A percentile compares a stretch with the other conserved stretches of the same genome.
phyloP scores from a whole-genome alignment of 352 stramenopile species.

The Pythium guiyangense region DNA sequence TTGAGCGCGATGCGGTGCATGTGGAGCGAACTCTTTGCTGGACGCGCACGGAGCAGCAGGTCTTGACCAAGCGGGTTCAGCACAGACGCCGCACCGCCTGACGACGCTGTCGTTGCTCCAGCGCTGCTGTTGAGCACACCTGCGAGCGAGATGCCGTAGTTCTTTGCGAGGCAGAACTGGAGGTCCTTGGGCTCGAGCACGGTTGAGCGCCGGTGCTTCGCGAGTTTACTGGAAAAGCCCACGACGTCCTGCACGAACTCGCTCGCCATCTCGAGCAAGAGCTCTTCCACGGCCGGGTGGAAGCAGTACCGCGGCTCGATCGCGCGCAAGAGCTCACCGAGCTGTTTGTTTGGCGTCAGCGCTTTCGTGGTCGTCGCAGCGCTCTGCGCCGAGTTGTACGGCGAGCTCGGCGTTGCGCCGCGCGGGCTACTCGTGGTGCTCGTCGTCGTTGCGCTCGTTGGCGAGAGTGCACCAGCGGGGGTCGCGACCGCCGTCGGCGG shows the following conservation, averaged over 20 bases:
- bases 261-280: slow-evolving; percentile 77
- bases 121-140: slow-evolving; percentile 30
- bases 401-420: slow-evolving; percentile 15
- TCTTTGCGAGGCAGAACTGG: slow-evolving; percentile 82
- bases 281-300: slow-evolving; percentile 74
- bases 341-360: slow-evolving; percentile 63
- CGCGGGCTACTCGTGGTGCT: slow-evolving; percentile 18
- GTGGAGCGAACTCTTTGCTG: slow-evolving; percentile 75
- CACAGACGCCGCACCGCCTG: slow-evolving; percentile 4
- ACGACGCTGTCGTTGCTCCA: neutral
- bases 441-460: slow-evolving; percentile 9
- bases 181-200: slow-evolving; percentile 68
- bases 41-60: slow-evolving; percentile 44
- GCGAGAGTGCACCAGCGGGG: slow-evolving; percentile 6
- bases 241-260: slow-evolving; percentile 80
- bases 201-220: slow-evolving; percentile 76
- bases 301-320: slow-evolving; percentile 74
- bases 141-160: slow-evolving; percentile 79
- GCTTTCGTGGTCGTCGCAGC: slow-evolving; percentile 40
- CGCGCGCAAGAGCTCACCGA: slow-evolving; percentile 58
- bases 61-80: slow-evolving; percentile 57
- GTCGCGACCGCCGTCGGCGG: slow-evolving; percentile 20
- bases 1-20: slow-evolving; percentile 82
- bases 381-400: slow-evolving; percentile 34
- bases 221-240: slow-evolving; percentile 51